Base-by-base conservation (phyloP, 1,284 basidiomycete species). In the Cutaneotrichosporon cutaneum region DNA sequence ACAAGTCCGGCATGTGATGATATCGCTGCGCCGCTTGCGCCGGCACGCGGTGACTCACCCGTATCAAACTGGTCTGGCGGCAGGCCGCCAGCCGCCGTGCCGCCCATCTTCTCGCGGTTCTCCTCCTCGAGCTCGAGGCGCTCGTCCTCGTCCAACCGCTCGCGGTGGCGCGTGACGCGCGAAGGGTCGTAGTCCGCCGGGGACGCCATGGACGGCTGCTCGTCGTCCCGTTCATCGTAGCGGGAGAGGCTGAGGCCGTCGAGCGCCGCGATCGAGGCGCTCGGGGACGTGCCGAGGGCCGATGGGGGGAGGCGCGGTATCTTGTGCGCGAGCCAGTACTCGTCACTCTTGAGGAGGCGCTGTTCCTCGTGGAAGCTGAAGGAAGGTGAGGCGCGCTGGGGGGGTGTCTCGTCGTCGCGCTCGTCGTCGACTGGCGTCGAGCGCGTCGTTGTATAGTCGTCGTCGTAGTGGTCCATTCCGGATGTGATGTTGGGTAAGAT, bases 341-440 rank as follows among this genome's bases (percentile, higher is more conserved):
- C 77, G 66, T 78, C 77, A 57, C 75, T 69, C 58, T 76, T 68
- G 58, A 76, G 75, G 18, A 78, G 63, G 42, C 78, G 66, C 14
- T 73, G 65, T 53, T 78, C 74, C 60, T 79, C 74, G 64, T 80
- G 78, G 56, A 79, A 80, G 50, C 76, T 73, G 64, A 80, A 80
- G 1, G 76, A 73, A n/a, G 78, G 77, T 10, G 77, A 78, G 6
- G 66, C 53, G 57, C 69, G 68, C 51, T 48, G 56, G 7, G 59
- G 62, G 10, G 62, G 63, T 55, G 59, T 52, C 4, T 61, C 54
- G 26, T 59, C 61, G 16, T 64, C 57, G 42, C 21, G 33, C 5
- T 21, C 13, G 33, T 9, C 32, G 24, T 24, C 35, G 21, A 54
- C 22, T 13, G 52, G 35, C 33, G 52, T 54, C 13, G 52, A 22